Evolutionary conservation across 352 stramenopile genomes (phyloP).

Genomic region (Phytophthora quininea): DNA sequence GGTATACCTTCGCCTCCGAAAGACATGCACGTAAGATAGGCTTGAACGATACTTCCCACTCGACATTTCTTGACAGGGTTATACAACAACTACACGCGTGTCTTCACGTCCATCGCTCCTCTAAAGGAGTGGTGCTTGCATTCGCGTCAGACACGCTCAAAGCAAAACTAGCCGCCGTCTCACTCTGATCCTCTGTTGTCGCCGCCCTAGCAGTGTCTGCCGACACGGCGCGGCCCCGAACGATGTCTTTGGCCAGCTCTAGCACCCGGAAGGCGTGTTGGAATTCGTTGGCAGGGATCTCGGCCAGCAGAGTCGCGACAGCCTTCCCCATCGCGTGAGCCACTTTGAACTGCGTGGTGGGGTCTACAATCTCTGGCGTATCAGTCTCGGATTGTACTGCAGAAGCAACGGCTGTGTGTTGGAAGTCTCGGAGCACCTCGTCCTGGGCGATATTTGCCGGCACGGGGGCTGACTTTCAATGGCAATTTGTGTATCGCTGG

Average conservation of each 20-base stretch:
- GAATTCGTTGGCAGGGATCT: slow-evolving; percentile 29
- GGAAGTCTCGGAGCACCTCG: slow-evolving; percentile 25
- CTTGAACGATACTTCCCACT: neutral
- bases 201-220: slow-evolving; percentile 1
- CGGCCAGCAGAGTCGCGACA: slow-evolving; percentile 31
- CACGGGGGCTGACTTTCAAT: neutral
- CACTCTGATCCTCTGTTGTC: slow-evolving; percentile 14
- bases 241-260: slow-evolving; percentile 35
- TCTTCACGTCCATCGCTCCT: slow-evolving; percentile 14
- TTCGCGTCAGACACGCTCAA: neutral
- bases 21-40: slow-evolving; percentile 31
- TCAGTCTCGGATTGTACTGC: neutral
- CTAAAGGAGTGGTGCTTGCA: neutral
- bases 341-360: slow-evolving; percentile 37
- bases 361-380: slow-evolving; percentile 11
- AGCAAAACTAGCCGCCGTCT: neutral
- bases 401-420: neutral
- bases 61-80: neutral
- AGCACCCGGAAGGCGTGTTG: slow-evolving; percentile 33
- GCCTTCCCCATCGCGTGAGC: slow-evolving; percentile 29
- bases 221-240: slow-evolving; percentile 21
- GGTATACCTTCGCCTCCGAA: slow-evolving; percentile 28
- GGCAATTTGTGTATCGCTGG: neutral
- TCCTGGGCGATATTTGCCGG: slow-evolving; percentile 5
- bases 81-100: neutral